Evolutionary conservation across 2,329 filamentous ascomycete genomes (phyloP).

Genomic region (Talaromyces sp.): DNA sequence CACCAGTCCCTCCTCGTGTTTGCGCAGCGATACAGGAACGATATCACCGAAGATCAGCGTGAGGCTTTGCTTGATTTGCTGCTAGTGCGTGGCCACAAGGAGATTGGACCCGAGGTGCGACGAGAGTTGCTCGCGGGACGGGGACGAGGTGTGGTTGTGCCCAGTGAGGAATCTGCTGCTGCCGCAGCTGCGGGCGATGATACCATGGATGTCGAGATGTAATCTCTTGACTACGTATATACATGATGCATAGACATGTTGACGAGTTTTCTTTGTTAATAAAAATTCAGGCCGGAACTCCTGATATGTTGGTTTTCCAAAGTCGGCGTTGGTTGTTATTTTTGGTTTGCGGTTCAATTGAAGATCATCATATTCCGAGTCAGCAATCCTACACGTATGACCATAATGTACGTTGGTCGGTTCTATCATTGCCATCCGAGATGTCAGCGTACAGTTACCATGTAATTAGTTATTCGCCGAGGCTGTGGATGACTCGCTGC

Average conservation of each 20-base stretch:
- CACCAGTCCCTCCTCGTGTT: slow-evolving; percentile 92
- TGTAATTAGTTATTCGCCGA: neutral
- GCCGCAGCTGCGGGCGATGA: slow-evolving; percentile 71
- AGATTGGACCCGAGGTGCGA: slow-evolving; percentile 86
- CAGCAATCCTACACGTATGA: neutral
- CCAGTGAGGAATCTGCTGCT: slow-evolving; percentile 53
- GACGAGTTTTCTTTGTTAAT: slow-evolving; percentile 24
- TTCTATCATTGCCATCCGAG: neutral
- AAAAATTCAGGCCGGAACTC: neutral
- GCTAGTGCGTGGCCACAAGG: slow-evolving; percentile 76
- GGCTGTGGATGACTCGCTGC: neutral
- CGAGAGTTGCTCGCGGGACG: slow-evolving; percentile 84
- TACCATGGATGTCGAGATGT: slow-evolving; percentile 72
- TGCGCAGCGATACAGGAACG: slow-evolving; percentile 89
- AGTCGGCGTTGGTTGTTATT: neutral
- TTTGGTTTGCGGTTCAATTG: neutral
- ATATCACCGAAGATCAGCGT: slow-evolving; percentile 91
- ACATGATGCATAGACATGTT: slow-evolving; percentile 12
- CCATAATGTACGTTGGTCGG: neutral
- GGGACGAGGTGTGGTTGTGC: slow-evolving; percentile 68
- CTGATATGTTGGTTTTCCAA: slow-evolving; percentile 14
- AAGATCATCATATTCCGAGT: neutral
- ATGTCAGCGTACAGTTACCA: too few species aligned
- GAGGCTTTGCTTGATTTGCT: slow-evolving; percentile 87
- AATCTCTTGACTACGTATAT: slow-evolving; percentile 14